Base-by-base conservation (phyloP, 768 basidiomycete genomes). In the Trametes cinnabarina region DNA sequence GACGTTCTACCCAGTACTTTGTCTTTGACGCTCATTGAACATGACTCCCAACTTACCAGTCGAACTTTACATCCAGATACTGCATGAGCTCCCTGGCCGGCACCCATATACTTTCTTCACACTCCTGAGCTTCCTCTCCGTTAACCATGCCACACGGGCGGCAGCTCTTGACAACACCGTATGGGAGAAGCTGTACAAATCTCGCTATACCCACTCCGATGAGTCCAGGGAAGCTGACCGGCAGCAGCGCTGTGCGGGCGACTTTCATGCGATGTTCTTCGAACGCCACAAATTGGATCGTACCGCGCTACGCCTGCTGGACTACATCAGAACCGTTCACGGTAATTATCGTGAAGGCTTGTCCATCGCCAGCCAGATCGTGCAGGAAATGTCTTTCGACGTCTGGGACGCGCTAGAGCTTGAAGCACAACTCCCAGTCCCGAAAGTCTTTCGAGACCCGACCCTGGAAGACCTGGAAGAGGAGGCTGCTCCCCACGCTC, bases 161-260 rank as follows among this genome's bases (percentile, higher is more conserved):
- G 83, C 79, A 5, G 79, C 80, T 3, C 72, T 69, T 14, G 22
- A 74, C 2, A 53, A 77, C 0, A 52, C 64, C 4, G 51, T 86
- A 32, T 87, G 85, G 85, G 72, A 80, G 62, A 65, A 75, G 0
- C 82, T 83, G 52, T 87, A 85, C 66, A 71, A 60, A 25, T 68
- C 51, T 28, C 79, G 82, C 11, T 87, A 84, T 66, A 71, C 68
- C 4, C 72, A 81, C 61, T 72, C 68, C 61, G 70, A 75, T 46
- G 65, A 72, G 15, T 60, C 51, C 17, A 68, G 64, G 0, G 82
- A 86, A 63, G 60, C 58, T 23, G 65, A 62, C 39, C 74, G 80
- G 32, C 69, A 51, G 44, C 51, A 65, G 17, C 54, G 53, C 4
- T 55, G 66, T 9, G n/a, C 28, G 20, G 54, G 44, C 12, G 54